Percentiles rank a stretch among this genome's conserved stretches.
Evolutionary conservation across 805 yeast genomes (phyloP).

Genomic region (Sporopachydermia lactativora): DNA sequence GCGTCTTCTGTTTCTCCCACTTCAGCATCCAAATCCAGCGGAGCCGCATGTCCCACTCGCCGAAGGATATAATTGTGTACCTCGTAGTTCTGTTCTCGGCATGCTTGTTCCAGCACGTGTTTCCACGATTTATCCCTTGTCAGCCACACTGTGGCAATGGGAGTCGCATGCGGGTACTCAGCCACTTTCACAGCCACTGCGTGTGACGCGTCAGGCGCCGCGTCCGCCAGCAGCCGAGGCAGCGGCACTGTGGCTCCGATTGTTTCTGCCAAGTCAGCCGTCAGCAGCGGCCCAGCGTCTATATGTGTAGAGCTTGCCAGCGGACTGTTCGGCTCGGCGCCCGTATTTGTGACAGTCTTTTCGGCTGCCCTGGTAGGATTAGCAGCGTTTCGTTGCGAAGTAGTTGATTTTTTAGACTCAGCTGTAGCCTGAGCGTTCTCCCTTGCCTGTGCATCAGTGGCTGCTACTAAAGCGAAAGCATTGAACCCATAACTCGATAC

Average conservation of each 20-base stretch:
- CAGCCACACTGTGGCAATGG: slow-evolving; percentile 18
- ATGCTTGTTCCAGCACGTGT: slow-evolving; percentile 23
- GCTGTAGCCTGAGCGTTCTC: slow-evolving; percentile 32
- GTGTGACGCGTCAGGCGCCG: not conserved
- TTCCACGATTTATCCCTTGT: slow-evolving; percentile 22
- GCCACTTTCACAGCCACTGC: not conserved
- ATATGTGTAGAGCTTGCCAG: no score
- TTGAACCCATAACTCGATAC: slow-evolving; percentile 65
- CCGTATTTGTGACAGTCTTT: slow-evolving; percentile 10
- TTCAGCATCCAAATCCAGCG: slow-evolving; percentile 23
- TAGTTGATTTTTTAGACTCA: slow-evolving; percentile 2
- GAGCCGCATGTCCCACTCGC: slow-evolving; percentile 17
- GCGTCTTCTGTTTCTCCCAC: not conserved
- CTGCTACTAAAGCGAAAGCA: slow-evolving; percentile 66
- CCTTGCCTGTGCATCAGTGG: slow-evolving; percentile 28
- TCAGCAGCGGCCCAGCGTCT: no score
- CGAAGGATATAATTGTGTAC: slow-evolving; percentile 24
- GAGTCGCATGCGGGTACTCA: slow-evolving; percentile 9
- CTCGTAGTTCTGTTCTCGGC: slow-evolving; percentile 21
- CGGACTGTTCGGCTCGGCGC: no score
- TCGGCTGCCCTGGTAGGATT: not conserved
- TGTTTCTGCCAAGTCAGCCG: slow-evolving; percentile 10
- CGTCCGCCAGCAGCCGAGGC: not conserved
- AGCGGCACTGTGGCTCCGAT: slow-evolving; percentile 15
- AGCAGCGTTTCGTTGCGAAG: slow-evolving; percentile 4